These are phyloP conservation scores for Magnaporthiopsis incrustans DNA, from an alignment of 2,329 filamentous ascomycete species.

Conservation along the genomic window DNA sequence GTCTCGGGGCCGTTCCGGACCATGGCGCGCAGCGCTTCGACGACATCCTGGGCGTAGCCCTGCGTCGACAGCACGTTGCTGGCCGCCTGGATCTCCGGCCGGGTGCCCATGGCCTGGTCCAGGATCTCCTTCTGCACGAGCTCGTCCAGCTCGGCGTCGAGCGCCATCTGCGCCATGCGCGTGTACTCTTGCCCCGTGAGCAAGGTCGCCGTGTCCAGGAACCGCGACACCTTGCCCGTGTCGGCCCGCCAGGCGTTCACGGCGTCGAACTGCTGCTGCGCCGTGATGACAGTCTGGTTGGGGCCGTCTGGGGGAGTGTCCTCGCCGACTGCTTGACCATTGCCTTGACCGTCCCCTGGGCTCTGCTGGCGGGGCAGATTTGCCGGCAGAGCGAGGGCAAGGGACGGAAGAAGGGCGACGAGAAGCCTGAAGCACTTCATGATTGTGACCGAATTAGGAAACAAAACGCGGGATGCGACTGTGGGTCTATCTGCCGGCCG, in stretches of 20 bases:
- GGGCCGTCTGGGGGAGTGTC: neutral
- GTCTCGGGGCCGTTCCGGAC: neutral
- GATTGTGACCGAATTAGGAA: neutral
- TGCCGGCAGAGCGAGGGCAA: neutral
- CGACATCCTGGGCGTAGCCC: slow-evolving; percentile 1
- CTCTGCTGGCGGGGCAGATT: neutral
- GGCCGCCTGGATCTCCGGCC: neutral
- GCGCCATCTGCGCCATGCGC: neutral
- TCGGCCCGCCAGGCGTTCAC: neutral
- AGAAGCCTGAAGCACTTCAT: neutral
- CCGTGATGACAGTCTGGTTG: neutral
- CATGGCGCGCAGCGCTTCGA: slow-evolving; percentile 1
- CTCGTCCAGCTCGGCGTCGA: slow-evolving; percentile 3
- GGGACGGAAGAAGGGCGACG: neutral
- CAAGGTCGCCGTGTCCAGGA: neutral
- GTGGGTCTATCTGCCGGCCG: neutral
- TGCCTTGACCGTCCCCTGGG: neutral
- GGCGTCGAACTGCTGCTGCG: neutral
- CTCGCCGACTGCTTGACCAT: neutral
- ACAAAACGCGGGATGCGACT: neutral
- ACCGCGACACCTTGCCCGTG: slow-evolving; percentile 1
- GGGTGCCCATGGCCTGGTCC: neutral
- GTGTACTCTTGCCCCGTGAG: slow-evolving; percentile 3
- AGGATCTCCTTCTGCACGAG: slow-evolving; percentile 1
- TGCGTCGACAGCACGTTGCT: neutral